Base-by-base conservation (phyloP, 164 flowering plant genomes). In the Paratinospora sagittata region DNA sequence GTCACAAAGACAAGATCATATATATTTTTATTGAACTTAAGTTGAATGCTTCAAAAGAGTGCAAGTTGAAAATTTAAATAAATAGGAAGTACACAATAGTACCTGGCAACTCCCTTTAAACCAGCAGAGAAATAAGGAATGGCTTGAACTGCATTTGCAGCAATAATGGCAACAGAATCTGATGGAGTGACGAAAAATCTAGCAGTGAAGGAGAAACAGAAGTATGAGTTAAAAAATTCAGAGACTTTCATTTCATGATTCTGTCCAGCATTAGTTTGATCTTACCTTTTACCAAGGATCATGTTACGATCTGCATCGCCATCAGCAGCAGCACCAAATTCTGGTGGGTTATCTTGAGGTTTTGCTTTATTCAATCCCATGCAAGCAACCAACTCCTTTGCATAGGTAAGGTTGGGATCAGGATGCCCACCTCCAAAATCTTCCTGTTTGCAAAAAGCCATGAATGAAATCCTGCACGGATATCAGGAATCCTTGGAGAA, bases 361-460 rank as follows among this genome's bases (percentile, higher is more conserved):
- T 71, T 67, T 76, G 84, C 77, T 75, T 89, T 85, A 33, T 91
- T 81, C 83, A 95, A 78, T 67, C 99, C 99, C 99, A 96, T 92
- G 21, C 93, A 83, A 41, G 82, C 87, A 81, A 96, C 99, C 81
- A 96, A 82, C 84, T 93, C 99, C 82, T 96, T 96, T 34, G 99
- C 99, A 79, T 96, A 96, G 65, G 99, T 96, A 68, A 96, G 82
- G 82, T 96, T 96, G 72, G 99, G 99, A 82, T 96, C 99, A 39
- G 99, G 99, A 78, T 96, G 98, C 45, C 99, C 99, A 72, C 98
- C 98, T 64, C 99, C 99, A 86, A 96, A 96, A 72, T 96, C 98
- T 78, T 96, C 97, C 99, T 93, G 84, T 78, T 73, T 63, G 36
- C 19, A 73, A 57, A 36, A 67, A 63, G 19, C 37, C 64, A 75